phyloP scores from a whole-genome alignment of 371 early-diverging fungal species.

The Amoeboaphelidium protococcarum region DNA sequence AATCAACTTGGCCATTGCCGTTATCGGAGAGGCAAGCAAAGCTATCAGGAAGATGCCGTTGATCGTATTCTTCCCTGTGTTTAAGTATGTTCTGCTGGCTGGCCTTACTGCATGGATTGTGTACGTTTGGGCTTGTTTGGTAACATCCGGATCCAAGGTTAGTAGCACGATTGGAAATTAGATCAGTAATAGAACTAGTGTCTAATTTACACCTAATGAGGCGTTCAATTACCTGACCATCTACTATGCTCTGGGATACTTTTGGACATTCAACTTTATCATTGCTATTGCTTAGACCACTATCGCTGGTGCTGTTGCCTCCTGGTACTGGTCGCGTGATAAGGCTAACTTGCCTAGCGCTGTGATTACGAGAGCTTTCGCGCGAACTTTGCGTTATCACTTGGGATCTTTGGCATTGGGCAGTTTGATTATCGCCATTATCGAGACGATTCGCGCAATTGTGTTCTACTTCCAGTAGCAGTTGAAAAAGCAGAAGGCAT shows the following conservation, averaged over 20 bases:
- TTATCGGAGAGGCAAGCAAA: constrained; percentile 10
- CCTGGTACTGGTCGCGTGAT: constrained; percentile 5
- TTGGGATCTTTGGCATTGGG: constrained; percentile 23
- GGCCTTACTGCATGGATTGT: not conserved
- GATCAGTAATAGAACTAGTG: not conserved
- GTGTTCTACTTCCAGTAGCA: constrained; percentile 7
- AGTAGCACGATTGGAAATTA: not conserved
- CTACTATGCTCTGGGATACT: constrained; percentile 4
- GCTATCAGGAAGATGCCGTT: constrained; percentile 5
- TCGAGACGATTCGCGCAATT: constrained; percentile 14
- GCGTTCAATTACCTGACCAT: not conserved
- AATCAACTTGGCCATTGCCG: constrained; percentile 14
- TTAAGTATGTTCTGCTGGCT: not conserved
- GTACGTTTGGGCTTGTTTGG: constrained; percentile 1
- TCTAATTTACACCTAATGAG: not conserved
- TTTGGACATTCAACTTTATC: constrained; percentile 3
- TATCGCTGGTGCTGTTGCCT: constrained; percentile 1
- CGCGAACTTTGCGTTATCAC: constrained; percentile 13
- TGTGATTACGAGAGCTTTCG: not conserved
- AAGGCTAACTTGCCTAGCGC: not conserved
- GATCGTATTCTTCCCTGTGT: constrained; percentile 4
- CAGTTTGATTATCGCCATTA: constrained; percentile 17
- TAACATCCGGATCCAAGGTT: not conserved
- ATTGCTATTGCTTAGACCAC: not conserved
- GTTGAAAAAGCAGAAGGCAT: constrained; percentile 3